Percentiles rank a stretch among this genome's conserved stretches.
phyloP scores from a whole-genome alignment of 805 yeast species.

The Lipomyces sp. region DNA sequence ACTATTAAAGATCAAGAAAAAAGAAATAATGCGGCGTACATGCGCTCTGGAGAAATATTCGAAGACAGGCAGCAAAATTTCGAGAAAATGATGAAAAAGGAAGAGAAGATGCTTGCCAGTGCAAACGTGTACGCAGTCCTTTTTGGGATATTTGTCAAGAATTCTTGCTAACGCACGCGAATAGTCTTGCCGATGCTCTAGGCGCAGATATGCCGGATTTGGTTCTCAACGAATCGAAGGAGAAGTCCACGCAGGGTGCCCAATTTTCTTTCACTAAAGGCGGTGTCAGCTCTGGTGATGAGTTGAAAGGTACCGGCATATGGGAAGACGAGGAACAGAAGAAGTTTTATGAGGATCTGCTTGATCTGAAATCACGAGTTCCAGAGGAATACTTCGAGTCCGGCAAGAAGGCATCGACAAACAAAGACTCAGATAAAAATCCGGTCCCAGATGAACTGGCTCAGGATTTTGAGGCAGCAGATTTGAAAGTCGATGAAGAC shows the following conservation, averaged over 20 bases:
- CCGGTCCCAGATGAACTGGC: conserved; percentile 18
- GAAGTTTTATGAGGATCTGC: conserved; percentile 66
- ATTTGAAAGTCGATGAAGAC: conserved; percentile 37
- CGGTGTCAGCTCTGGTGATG: conserved; percentile 33
- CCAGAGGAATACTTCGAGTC: conserved; percentile 55
- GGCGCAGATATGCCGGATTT: conserved; percentile 42
- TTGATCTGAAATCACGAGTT: conserved; percentile 60
- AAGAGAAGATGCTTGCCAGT: conserved; percentile 46
- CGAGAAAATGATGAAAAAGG: conserved; percentile 35
- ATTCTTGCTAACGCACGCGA: neutral
- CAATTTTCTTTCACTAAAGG: conserved; percentile 21
- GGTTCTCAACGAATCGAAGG: conserved; percentile 34
- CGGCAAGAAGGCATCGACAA: conserved; percentile 31
- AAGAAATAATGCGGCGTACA: conserved; percentile 52
- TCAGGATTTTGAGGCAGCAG: conserved; percentile 22
- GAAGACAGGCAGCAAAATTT: conserved; percentile 39
- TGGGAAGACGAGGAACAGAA: conserved; percentile 71
- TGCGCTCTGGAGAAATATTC: conserved; percentile 61
- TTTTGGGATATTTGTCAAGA: neutral
- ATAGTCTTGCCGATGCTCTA: conserved; percentile 45
- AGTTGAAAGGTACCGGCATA: conserved; percentile 34
- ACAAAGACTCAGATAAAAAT: too few relatives aligned
- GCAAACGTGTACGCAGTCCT: conserved; percentile 34
- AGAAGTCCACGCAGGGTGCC: conserved; percentile 28
- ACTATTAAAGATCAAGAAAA: conserved; percentile 38